Conservation (phyloP, 1,284 basidiomycete genomes). For the Ustilago shanxiensis region DNA sequence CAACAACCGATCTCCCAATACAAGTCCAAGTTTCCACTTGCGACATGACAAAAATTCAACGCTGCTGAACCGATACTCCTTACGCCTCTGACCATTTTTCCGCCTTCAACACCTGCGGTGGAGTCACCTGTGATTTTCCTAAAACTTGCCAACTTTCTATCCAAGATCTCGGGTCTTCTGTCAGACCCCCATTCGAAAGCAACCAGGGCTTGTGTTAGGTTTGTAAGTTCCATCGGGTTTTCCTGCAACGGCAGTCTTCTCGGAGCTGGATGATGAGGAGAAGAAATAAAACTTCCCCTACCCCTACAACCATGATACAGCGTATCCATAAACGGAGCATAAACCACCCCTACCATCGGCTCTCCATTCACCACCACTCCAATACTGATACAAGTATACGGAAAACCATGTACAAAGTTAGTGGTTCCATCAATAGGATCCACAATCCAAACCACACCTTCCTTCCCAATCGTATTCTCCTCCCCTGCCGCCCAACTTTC, state of each 20-base stretch:
- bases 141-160: constrained; percentile 80
- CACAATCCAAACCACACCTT: constrained; percentile 91
- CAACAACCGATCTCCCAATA: constrained; percentile 70
- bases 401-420: constrained; percentile 85
- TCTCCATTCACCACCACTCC: constrained; percentile 85
- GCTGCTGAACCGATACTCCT: constrained; percentile 64
- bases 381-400: constrained; percentile 89
- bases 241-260: constrained; percentile 77
- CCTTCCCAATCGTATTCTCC: constrained; percentile 79
- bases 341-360: constrained; percentile 78
- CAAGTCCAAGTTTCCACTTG: constrained; percentile 60
- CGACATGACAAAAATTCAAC: constrained; percentile 64
- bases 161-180: constrained; percentile 73
- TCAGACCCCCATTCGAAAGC: constrained; percentile 95
- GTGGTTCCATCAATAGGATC: constrained; percentile 90
- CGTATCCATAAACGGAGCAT: constrained; percentile 84
- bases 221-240: constrained; percentile 78
- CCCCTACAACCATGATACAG: constrained; percentile 85
- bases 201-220: constrained; percentile 84
- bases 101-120: constrained; percentile 75
- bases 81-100: constrained; percentile 85
- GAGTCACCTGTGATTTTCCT: constrained; percentile 82
- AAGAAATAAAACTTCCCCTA: constrained; percentile 81
- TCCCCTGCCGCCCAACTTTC: constrained; percentile 83
- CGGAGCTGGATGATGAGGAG: constrained; percentile 71